These are phyloP conservation scores for Calophaca sinica DNA, from an alignment of 306 rosid species.

Conservation along the genomic window DNA sequence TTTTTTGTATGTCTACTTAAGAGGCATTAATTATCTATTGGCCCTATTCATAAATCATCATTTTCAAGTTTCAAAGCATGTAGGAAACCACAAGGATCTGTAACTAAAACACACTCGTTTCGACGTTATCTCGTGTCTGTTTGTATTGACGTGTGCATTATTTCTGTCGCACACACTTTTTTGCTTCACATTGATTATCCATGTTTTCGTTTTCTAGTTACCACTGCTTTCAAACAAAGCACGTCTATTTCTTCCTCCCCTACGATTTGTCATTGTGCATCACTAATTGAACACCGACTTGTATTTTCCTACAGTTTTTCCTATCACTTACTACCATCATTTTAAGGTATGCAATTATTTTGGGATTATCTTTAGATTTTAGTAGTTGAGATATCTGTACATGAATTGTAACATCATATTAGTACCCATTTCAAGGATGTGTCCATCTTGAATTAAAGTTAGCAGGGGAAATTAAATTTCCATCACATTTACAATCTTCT, in stretches of 20 bases:
- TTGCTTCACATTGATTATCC: conserved; percentile 55
- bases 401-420: conserved; percentile 31
- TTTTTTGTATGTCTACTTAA: not conserved
- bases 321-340: conserved; percentile 30
- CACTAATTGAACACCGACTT: conserved; percentile 51
- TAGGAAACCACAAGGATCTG: conserved; percentile 43
- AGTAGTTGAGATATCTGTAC: conserved; percentile 7
- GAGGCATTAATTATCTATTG: conserved; percentile 16
- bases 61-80: conserved; percentile 48
- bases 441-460: conserved; percentile 34
- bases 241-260: conserved; percentile 47
- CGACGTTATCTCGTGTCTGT: conserved; percentile 45
- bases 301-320: conserved; percentile 21
- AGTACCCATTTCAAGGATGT: conserved; percentile 24
- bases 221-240: conserved; percentile 33
- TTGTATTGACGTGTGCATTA: conserved; percentile 50
- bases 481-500: conserved; percentile 27
- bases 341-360: conserved; percentile 30
- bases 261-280: conserved; percentile 35
- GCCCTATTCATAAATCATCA: conserved; percentile 47
- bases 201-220: conserved; percentile 40
- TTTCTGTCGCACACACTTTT: conserved; percentile 43
- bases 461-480: not conserved
- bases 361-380: conserved; percentile 28
- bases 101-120: conserved; percentile 50